A percentile compares a stretch with the other conserved stretches of the same genome.
These are phyloP conservation scores for Tolypocladium ophioglossoides DNA, from an alignment of 2,329 filamentous ascomycete genomes.

Conservation along the genomic window DNA sequence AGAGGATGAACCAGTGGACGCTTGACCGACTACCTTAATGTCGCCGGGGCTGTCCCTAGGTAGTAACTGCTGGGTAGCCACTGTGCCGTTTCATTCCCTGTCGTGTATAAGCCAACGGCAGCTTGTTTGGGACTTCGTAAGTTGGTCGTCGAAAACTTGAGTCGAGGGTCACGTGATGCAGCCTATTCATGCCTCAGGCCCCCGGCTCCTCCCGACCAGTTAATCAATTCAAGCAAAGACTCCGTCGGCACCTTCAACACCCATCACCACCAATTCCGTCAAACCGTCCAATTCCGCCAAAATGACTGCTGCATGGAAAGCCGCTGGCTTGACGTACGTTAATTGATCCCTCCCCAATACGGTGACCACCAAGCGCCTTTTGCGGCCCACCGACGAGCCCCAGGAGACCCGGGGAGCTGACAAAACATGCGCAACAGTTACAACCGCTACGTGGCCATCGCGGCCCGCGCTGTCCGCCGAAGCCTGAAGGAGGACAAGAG, in stretches of 20 bases:
- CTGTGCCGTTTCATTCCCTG: no score
- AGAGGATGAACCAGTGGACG: no score
- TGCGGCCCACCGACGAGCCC: not conserved
- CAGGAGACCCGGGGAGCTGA: conserved; percentile 20
- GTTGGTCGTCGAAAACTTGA: no score
- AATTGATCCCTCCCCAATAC: conserved; percentile 14
- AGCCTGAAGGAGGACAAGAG: conserved; percentile 95
- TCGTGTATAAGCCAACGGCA: not conserved
- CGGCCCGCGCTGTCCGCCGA: conserved; percentile 87
- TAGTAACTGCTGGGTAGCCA: no score
- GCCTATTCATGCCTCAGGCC: conserved; percentile 18
- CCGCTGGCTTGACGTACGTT: conserved; percentile 88
- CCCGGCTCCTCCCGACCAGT: conserved; percentile 10
- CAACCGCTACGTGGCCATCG: conserved; percentile 98
- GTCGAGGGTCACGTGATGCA: conserved; percentile 10
- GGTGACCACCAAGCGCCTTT: not conserved
- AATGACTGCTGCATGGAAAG: conserved; percentile 98
- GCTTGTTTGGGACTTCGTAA: no score
- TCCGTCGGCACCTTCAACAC: conserved; percentile 24
- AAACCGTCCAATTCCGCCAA: conserved; percentile 39
- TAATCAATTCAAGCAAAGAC: conserved; percentile 23
- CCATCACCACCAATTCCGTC: conserved; percentile 13
- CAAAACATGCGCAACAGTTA: conserved; percentile 53
- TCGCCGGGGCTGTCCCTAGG: no score
- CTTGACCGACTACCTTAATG: no score